Evolutionary conservation across 805 yeast species (phyloP).

Genomic region (Monosporozyma servazzii): DNA sequence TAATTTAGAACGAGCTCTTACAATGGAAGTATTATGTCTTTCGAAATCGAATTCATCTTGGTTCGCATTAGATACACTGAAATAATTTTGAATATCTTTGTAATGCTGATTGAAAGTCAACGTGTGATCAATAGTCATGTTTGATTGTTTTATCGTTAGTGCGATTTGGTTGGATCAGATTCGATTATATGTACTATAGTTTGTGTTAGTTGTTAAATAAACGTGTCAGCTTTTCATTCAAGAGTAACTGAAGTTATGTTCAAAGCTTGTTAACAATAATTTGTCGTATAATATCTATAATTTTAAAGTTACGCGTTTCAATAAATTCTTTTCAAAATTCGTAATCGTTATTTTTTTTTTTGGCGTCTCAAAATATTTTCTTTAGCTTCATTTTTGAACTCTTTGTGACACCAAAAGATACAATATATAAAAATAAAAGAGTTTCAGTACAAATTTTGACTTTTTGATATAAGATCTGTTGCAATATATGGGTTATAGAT

Average conservation of each 20-base stretch:
- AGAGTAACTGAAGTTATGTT: too few species aligned
- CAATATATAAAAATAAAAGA: not conserved
- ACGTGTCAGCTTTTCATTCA: too few species aligned
- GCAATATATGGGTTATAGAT: not conserved
- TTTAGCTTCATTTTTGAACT: not conserved
- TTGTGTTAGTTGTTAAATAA: too few species aligned
- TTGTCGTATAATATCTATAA: too few species aligned
- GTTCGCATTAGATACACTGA: not conserved
- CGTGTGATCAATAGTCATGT: not conserved
- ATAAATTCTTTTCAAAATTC: not conserved
- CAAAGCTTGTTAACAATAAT: too few species aligned
- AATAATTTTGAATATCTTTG: slow-evolving; percentile 3
- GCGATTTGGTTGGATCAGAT: not conserved
- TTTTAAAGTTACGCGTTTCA: too few species aligned
- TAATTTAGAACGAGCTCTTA: slow-evolving; percentile 77
- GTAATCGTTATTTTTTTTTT: not conserved
- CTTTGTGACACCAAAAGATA: not conserved
- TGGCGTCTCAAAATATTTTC: not conserved
- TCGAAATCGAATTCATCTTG: slow-evolving; percentile 1
- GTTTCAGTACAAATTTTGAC: too few species aligned
- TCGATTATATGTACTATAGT: not conserved
- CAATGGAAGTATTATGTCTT: not conserved
- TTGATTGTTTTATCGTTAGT: not conserved
- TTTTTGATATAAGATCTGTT: not conserved
- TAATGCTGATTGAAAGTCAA: slow-evolving; percentile 2